phyloP scores from a whole-genome alignment of 2,329 filamentous ascomycete species.

The Sphaceloma murrayae region DNA sequence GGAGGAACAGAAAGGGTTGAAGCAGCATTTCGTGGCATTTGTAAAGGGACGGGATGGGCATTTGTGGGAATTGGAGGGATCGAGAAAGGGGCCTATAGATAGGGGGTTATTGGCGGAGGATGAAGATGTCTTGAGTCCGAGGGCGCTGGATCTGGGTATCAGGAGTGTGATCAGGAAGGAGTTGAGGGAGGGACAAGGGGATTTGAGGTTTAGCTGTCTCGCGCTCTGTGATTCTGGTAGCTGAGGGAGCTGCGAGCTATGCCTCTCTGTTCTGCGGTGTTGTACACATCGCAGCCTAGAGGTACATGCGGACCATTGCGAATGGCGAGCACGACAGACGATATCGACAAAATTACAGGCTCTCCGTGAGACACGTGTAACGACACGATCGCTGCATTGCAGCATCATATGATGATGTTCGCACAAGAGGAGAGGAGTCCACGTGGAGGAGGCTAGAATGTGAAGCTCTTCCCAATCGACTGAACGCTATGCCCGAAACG shows the following conservation, averaged over 20 bases:
- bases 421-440: not conserved
- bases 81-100: conserved; percentile 37
- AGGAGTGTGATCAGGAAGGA: conserved; percentile 32
- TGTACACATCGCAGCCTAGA: no score
- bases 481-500: conserved; percentile 13
- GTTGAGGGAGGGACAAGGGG: conserved; percentile 26
- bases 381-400: no score
- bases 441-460: not conserved
- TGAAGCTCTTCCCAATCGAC: no score
- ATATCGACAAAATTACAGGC: no score
- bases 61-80: conserved; percentile 40
- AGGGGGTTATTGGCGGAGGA: conserved; percentile 32
- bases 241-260: no score
- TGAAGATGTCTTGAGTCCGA: conserved; percentile 38
- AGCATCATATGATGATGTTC: not conserved
- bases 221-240: conserved; percentile 26
- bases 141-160: conserved; percentile 35
- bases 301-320: no score
- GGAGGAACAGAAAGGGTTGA: conserved; percentile 23
- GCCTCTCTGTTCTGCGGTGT: no score
- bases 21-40: conserved; percentile 40
- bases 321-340: no score
- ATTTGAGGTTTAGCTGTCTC: conserved; percentile 38
- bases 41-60: conserved; percentile 38
- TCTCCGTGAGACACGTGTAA: no score